phyloP scores from a whole-genome alignment of 2,329 filamentous ascomycete species.

The Golovinomyces cichoracearum region DNA sequence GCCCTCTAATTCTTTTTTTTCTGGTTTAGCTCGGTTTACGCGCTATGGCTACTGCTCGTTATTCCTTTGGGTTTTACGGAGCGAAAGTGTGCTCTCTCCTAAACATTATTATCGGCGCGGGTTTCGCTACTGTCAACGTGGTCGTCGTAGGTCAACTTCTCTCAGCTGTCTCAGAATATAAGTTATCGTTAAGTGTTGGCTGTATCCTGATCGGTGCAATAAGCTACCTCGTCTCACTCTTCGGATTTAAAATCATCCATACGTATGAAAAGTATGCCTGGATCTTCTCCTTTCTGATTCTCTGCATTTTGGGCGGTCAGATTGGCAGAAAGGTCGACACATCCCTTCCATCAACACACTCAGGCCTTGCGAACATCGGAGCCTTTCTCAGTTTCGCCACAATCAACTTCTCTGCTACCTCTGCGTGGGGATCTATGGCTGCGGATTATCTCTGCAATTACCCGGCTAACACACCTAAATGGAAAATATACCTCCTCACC shows the following conservation, averaged over 20 bases:
- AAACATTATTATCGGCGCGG: conserved; percentile 21
- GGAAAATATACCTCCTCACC: conserved; percentile 13
- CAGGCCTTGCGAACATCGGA: conserved; percentile 16
- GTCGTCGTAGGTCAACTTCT: conserved; percentile 19
- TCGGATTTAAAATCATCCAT: conserved; percentile 19
- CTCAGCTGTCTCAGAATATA: conserved; percentile 15
- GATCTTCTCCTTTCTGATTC: conserved; percentile 22
- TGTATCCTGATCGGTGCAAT: conserved; percentile 13
- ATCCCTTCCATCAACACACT: conserved; percentile 13
- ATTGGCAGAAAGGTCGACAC: conserved; percentile 20
- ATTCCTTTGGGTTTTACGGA: conserved; percentile 25
- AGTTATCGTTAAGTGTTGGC: conserved; percentile 19
- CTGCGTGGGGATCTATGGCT: conserved; percentile 14
- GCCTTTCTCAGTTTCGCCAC: conserved; percentile 12
- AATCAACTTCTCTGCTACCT: conserved; percentile 12
- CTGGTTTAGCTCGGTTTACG: conserved; percentile 16
- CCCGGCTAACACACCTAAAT: conserved; percentile 12
- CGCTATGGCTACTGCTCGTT: conserved; percentile 20
- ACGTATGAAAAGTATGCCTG: conserved; percentile 24
- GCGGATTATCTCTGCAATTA: conserved; percentile 15
- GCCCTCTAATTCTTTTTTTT: not conserved
- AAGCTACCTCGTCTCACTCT: conserved; percentile 12
- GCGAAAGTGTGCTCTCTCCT: conserved; percentile 22
- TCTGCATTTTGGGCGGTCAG: conserved; percentile 23
- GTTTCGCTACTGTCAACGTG: conserved; percentile 20